A percentile compares a stretch with the other conserved stretches of the same genome.
These are phyloP conservation scores for Scutellaria baicalensis DNA, from an alignment of 257 asterid genomes.

Conservation along the genomic window DNA sequence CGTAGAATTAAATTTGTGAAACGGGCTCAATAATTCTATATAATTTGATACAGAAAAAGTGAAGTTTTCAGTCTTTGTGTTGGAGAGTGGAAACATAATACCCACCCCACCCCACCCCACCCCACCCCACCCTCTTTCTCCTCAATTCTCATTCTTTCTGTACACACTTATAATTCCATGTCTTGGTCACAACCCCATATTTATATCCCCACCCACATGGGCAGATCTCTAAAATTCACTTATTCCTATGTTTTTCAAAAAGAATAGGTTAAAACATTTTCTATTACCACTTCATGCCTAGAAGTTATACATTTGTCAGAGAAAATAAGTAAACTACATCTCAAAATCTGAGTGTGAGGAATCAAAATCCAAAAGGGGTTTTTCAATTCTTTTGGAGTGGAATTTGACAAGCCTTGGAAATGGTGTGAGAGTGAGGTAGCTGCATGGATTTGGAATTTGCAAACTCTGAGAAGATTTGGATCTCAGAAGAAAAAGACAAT, in stretches of 20 bases:
- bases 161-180: constrained; percentile 27
- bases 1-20: no score
- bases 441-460: constrained; percentile 35
- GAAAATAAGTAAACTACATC: constrained; percentile 21
- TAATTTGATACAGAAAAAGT: constrained; percentile 36
- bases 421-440: constrained; percentile 25
- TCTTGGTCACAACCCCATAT: constrained; percentile 64
- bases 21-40: background rate
- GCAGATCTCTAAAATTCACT: constrained; percentile 30
- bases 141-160: constrained; percentile 20
- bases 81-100: constrained; percentile 66
- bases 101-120: background rate
- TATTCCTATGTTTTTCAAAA: constrained; percentile 3
- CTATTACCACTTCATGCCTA: constrained; percentile 27
- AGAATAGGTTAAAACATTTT: background rate
- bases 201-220: constrained; percentile 72
- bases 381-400: background rate
- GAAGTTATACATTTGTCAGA: constrained; percentile 50
- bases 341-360: constrained; percentile 15
- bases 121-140: constrained; percentile 8
- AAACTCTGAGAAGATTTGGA: constrained; percentile 20
- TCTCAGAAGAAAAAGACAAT: constrained; percentile 46
- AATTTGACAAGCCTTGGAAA: constrained; percentile 23
- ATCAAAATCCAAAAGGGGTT: background rate
- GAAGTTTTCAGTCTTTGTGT: constrained; percentile 64